Conservation (phyloP, 2,329 filamentous ascomycete species). For the Alternaria solani region DNA sequence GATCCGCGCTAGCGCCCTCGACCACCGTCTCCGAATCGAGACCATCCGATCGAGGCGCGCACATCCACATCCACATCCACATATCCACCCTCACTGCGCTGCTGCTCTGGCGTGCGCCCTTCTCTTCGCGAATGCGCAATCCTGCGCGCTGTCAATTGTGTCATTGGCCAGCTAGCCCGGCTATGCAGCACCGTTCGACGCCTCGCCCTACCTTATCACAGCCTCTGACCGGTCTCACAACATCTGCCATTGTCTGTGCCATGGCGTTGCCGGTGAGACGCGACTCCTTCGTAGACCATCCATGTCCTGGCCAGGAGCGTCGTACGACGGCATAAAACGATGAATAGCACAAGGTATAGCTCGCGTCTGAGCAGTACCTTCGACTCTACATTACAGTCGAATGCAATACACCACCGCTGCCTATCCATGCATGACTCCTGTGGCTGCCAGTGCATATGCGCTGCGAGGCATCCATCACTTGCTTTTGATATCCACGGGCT, state of each 20-base stretch:
- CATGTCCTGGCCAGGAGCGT: slow-evolving; percentile 14
- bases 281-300: slow-evolving; percentile 6
- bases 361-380: background rate
- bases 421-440: slow-evolving; percentile 3
- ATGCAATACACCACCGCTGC: background rate
- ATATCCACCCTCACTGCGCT: background rate
- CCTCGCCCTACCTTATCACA: slow-evolving; percentile 9
- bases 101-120: background rate
- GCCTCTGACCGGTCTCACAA: slow-evolving; percentile 37
- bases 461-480: slow-evolving; percentile 7
- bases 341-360: background rate
- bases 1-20: background rate
- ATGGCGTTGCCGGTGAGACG: slow-evolving; percentile 34
- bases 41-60: slow-evolving; percentile 12
- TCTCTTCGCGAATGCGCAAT: background rate
- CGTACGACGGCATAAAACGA: slow-evolving; percentile 13
- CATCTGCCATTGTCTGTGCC: slow-evolving; percentile 28
- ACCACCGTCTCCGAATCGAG: background rate
- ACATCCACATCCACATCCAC: background rate
- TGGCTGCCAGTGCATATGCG: slow-evolving; percentile 10
- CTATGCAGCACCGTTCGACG: slow-evolving; percentile 27
- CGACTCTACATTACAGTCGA: background rate
- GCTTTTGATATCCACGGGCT: slow-evolving; percentile 8
- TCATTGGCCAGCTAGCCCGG: slow-evolving; percentile 19
- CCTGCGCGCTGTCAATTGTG: slow-evolving; percentile 15